phyloP scores from a whole-genome alignment of 345 rosid genomes.

The Ceriops decandra region DNA sequence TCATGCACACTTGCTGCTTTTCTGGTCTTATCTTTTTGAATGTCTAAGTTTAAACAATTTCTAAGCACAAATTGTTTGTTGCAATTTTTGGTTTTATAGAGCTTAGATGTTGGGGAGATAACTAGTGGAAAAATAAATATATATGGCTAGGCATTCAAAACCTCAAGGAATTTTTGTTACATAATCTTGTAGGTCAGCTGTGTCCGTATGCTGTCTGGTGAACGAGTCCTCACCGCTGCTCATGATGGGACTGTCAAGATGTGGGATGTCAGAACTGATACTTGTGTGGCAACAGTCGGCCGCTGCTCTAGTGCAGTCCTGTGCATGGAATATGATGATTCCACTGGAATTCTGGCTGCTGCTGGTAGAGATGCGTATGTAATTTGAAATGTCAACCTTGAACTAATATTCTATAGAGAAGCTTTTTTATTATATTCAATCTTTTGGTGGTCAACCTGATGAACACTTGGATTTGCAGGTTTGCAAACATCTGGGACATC shows the following conservation, averaged over 20 bases:
- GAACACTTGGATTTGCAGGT: conserved; percentile 45
- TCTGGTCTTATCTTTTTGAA: too few relatives aligned
- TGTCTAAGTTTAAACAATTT: neutral
- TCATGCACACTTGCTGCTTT: neutral
- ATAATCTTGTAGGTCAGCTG: conserved; percentile 60
- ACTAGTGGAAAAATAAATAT: too few relatives aligned
- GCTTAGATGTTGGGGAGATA: neutral
- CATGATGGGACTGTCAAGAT: conserved; percentile 94
- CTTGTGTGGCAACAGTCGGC: conserved; percentile 98
- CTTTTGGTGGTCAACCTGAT: conserved; percentile 6
- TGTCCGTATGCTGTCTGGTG: conserved; percentile 94
- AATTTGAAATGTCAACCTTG: conserved; percentile 6
- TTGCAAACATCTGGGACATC: conserved; percentile 95
- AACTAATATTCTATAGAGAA: neutral
- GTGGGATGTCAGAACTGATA: conserved; percentile 99
- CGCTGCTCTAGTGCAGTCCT: conserved; percentile 87
- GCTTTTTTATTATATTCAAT: neutral
- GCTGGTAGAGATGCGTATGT: conserved; percentile 98
- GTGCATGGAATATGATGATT: conserved; percentile 96
- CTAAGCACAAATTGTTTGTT: neutral
- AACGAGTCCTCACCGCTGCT: conserved; percentile 87
- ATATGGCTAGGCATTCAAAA: conserved; percentile 4
- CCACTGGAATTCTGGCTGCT: conserved; percentile 92
- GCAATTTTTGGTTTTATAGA: neutral
- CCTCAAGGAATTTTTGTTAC: conserved; percentile 1